Conservation (phyloP, 1,284 basidiomycete species). For the Quambalaria eucalypti region DNA sequence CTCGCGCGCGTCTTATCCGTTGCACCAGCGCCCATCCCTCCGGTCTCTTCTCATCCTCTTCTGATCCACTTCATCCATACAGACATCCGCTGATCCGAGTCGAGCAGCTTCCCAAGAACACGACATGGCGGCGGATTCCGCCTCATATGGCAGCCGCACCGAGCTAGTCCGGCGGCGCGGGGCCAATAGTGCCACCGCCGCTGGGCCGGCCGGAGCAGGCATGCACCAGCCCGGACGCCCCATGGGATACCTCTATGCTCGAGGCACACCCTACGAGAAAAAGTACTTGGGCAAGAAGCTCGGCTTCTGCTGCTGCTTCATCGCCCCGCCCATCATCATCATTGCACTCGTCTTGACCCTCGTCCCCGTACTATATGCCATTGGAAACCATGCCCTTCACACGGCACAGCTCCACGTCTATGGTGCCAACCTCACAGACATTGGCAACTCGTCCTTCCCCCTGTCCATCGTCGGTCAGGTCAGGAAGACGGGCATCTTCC, state of each 20-base stretch:
- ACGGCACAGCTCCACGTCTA: conserved; percentile 41
- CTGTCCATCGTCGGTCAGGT: conserved; percentile 45
- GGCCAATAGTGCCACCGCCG: neutral
- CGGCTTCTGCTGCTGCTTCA: conserved; percentile 32
- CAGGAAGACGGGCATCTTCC: conserved; percentile 48
- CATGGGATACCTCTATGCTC: conserved; percentile 20
- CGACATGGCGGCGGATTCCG: neutral
- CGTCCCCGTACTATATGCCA: conserved; percentile 44
- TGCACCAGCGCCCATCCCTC: no score
- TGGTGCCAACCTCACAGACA: conserved; percentile 44
- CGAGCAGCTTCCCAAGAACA: neutral
- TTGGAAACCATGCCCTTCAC: conserved; percentile 46
- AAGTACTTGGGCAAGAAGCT: conserved; percentile 42
- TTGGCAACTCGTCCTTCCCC: conserved; percentile 41
- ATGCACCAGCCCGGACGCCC: conserved; percentile 12
- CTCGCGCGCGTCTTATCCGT: no score
- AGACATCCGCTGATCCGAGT: neutral
- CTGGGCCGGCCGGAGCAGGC: neutral
- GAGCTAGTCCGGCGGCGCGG: neutral
- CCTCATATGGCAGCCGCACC: neutral
- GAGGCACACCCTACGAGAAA: conserved; percentile 42
- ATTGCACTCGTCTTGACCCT: conserved; percentile 36
- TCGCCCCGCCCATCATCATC: conserved; percentile 31
- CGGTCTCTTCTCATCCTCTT: neutral
- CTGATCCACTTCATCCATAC: neutral